These are phyloP conservation scores for Aureococcus anophagefferens DNA, from an alignment of 108 stramenopile species.

Conservation along the genomic window DNA sequence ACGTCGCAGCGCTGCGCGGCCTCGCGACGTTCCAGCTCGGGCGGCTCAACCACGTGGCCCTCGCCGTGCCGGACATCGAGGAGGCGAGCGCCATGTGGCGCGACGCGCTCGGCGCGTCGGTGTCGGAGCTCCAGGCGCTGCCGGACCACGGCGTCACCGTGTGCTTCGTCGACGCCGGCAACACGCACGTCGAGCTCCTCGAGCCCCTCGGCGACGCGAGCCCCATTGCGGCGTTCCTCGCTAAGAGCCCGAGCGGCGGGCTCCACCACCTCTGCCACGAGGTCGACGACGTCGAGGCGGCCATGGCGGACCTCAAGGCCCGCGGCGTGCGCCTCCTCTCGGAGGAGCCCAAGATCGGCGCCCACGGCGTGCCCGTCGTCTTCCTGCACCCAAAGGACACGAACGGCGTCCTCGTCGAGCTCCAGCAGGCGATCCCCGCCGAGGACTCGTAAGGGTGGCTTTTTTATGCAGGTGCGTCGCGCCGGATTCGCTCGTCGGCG, in stretches of 20 bases:
- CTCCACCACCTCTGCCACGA: not conserved
- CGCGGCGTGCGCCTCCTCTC: not conserved
- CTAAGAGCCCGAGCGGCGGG: not conserved
- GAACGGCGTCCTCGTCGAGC: not conserved
- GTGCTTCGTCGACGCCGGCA: not conserved
- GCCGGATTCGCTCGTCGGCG: no score
- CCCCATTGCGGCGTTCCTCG: not conserved
- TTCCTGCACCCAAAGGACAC: not conserved
- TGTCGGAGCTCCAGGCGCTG: not conserved
- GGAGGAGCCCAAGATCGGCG: not conserved
- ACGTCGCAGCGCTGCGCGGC: no score
- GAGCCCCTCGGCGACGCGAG: not conserved
- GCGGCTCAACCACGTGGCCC: not conserved
- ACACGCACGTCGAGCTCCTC: not conserved
- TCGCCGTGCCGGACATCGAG: not conserved
- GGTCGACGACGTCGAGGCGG: not conserved
- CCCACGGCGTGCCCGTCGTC: conserved; percentile 1
- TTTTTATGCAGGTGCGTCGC: no score
- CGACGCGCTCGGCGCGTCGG: not conserved
- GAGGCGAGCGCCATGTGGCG: not conserved
- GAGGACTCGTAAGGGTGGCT: no score
- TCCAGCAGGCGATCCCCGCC: not conserved
- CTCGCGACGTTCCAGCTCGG: not conserved
- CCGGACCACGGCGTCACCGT: not conserved
- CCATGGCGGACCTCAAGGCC: not conserved